These are phyloP conservation scores for Coemansia reversa DNA, from an alignment of 192 early-diverging fungal genomes.

Conservation along the genomic window DNA sequence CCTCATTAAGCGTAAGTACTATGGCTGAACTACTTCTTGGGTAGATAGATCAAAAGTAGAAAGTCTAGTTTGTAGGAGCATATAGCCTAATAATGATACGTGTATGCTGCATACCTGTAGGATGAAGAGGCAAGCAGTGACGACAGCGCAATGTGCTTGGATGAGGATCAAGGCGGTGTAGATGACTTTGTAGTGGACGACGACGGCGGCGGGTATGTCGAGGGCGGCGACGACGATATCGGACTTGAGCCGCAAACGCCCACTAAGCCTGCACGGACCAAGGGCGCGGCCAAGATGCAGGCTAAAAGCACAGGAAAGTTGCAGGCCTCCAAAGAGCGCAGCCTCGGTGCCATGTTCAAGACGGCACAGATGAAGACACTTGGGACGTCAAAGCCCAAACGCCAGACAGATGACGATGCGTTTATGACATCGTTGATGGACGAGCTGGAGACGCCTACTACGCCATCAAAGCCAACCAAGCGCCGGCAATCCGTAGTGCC, in stretches of 20 bases:
- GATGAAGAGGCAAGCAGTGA: constrained; percentile 12
- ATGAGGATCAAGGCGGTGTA: constrained; percentile 19
- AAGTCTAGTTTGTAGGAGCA: neutral
- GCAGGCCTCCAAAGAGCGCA: constrained; percentile 7
- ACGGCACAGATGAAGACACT: constrained; percentile 31
- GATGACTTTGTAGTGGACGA: constrained; percentile 55
- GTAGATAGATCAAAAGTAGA: neutral
- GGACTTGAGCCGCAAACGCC: constrained; percentile 15
- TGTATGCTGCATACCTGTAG: constrained; percentile 1
- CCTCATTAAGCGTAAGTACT: constrained; percentile 13
- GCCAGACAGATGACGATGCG: constrained; percentile 36
- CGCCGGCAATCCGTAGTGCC: constrained; percentile 4
- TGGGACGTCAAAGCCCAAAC: constrained; percentile 1
- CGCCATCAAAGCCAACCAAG: constrained; percentile 27
- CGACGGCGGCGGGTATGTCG: constrained; percentile 40
- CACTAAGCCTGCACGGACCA: neutral
- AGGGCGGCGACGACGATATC: constrained; percentile 34
- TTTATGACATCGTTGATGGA: constrained; percentile 49
- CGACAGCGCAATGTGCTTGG: constrained; percentile 25
- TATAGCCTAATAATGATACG: neutral
- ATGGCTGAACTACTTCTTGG: neutral
- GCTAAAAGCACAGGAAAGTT: neutral
- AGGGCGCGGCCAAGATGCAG: neutral
- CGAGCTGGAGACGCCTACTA: constrained; percentile 37
- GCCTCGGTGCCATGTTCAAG: constrained; percentile 42